These are phyloP conservation scores for Tylopilus rubrobrunneus DNA, from an alignment of 768 basidiomycete genomes.

Conservation along the genomic window DNA sequence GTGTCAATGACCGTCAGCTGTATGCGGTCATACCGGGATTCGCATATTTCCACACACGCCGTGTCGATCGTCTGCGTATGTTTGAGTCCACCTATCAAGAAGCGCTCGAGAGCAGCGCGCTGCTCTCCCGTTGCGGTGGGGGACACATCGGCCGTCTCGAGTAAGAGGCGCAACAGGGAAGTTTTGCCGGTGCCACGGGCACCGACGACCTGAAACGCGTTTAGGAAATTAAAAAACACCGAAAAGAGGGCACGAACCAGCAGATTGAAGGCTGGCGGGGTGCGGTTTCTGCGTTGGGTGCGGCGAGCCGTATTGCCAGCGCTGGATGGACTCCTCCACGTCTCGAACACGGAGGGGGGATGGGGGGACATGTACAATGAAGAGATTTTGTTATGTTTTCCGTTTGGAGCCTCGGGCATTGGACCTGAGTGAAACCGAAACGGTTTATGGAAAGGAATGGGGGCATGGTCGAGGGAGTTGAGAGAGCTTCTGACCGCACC, in stretches of 20 bases:
- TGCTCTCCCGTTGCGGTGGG: slow-evolving; percentile 75
- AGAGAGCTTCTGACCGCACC: slow-evolving; percentile 73
- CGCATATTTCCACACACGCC: slow-evolving; percentile 77
- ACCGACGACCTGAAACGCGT: slow-evolving; percentile 60
- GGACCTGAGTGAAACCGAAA: slow-evolving; percentile 52
- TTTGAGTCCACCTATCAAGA: slow-evolving; percentile 58
- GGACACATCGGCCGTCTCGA: slow-evolving; percentile 83
- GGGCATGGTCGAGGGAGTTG: slow-evolving; percentile 44
- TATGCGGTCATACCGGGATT: slow-evolving; percentile 77
- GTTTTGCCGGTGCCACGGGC: slow-evolving; percentile 83
- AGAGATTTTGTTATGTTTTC: slow-evolving; percentile 54
- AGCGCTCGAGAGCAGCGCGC: slow-evolving; percentile 56
- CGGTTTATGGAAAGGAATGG: slow-evolving; percentile 82
- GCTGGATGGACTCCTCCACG: slow-evolving; percentile 39
- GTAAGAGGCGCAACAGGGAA: slow-evolving; percentile 70
- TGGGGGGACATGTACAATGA: slow-evolving; percentile 61
- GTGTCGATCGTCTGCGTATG: slow-evolving; percentile 61
- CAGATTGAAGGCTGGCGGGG: slow-evolving; percentile 79
- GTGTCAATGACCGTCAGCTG: slow-evolving; percentile 82
- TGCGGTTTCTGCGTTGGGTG: slow-evolving; percentile 60
- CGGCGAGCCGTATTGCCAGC: slow-evolving; percentile 42
- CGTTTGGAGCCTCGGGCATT: slow-evolving; percentile 17
- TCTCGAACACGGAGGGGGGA: slow-evolving; percentile 62
- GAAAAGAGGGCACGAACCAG: slow-evolving; percentile 55
- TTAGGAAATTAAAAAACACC: background rate